Evolutionary conservation across 164 flowering plant species (phyloP).

Genomic region (Vitis vinifera): DNA sequence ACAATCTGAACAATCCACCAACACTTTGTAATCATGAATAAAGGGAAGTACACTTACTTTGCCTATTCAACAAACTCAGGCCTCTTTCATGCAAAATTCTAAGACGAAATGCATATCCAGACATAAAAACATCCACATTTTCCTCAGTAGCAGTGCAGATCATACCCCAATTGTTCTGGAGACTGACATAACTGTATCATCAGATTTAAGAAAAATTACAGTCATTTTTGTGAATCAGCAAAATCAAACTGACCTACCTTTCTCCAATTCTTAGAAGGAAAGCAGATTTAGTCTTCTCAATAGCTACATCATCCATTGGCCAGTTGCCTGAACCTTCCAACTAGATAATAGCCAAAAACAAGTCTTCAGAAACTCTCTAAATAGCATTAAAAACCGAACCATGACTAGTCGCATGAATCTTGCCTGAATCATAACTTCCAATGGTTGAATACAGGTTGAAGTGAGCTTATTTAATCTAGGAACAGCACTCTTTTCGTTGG

Average conservation of each 20-base stretch:
- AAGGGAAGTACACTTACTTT: constrained; percentile 36
- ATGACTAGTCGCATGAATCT: background rate
- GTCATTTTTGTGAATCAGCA: background rate
- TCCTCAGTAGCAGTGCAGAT: constrained; percentile 72
- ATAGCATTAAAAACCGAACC: background rate
- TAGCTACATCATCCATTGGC: constrained; percentile 79
- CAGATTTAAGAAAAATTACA: constrained; percentile 4
- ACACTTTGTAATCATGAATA: background rate
- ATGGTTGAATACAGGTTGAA: constrained; percentile 68
- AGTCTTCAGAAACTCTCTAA: constrained; percentile 1
- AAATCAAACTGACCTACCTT: constrained; percentile 45
- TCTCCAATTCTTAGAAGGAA: constrained; percentile 89
- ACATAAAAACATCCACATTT: constrained; percentile 70
- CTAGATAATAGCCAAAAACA: constrained; percentile 33
- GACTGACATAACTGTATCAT: constrained; percentile 49
- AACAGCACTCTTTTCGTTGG: constrained; percentile 38
- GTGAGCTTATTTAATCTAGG: constrained; percentile 33
- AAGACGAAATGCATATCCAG: constrained; percentile 93
- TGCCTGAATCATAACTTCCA: constrained; percentile 94
- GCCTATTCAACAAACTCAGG: constrained; percentile 52
- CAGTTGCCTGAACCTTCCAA: constrained; percentile 98
- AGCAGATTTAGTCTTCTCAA: constrained; percentile 88
- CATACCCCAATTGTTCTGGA: constrained; percentile 62
- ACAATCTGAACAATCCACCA: background rate
- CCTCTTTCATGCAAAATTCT: constrained; percentile 88